Evolutionary conservation across 2,329 filamentous ascomycete genomes (phyloP), one percentile per base, ranked within the genome.

Genomic region (Plenodomus biglobosus): DNA sequence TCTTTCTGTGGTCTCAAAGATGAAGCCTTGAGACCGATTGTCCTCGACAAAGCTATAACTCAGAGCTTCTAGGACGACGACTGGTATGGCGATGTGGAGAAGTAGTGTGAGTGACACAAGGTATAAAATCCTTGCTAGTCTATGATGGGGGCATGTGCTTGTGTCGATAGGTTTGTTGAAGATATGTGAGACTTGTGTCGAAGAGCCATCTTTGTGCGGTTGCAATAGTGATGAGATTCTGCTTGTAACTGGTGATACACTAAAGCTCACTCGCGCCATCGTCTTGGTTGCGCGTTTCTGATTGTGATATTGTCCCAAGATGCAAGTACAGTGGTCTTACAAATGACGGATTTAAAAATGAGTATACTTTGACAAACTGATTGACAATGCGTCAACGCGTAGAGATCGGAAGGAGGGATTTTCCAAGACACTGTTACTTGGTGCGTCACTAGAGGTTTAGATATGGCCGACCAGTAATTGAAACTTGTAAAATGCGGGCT

Each of bases 41-140:
- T 64, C 61, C 35, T 68, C 64, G 41, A 70, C 61, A 54, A 71
- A 71, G 44, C 52, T 60, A 40, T 68, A 61, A 1, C 65, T 68
- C 35, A 62, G 54, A 1, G 59, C 62, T 36, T 69, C 67, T 19
- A 70, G 56, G 0, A 48, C 52, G 36, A 71, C 56, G 18, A 64
- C 53, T 10, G 54, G 48, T 15, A 54, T 52, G 0, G 65, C 55
- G 18, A 65, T 52, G 1, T 48, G 11, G 24, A 66, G 24, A 11
- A 66, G 55, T 4, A 59, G 4, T 0, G 55, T 32, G n/a, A 68
- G 56, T 2, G 56, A 47, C 8, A 56, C 20, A 20, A 50, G 34
- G 42, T 64, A 61, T 1, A 68, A 40, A 1, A 55, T 36, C 11
- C 62, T 56, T n/a, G 62, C 44, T 15, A 61, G 48, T 8, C 56